Percentiles rank a stretch among this genome's conserved stretches.
Evolutionary conservation across 176 grass and related monocot species (phyloP).

Genomic region (Luzula sylvatica): DNA sequence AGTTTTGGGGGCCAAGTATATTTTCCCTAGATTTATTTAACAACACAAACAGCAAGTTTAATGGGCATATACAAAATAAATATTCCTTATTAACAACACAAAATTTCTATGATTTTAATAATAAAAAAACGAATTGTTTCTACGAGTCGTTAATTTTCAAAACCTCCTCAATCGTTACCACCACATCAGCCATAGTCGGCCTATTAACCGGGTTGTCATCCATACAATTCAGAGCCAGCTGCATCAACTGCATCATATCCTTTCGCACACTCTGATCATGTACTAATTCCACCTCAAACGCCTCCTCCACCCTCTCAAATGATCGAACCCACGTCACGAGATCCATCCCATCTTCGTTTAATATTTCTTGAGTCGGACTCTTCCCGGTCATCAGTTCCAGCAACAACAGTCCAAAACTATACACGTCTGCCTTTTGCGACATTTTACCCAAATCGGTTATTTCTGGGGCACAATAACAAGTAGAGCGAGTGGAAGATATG

Average conservation of each 20-base stretch:
- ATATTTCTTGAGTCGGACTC: slow-evolving; percentile 39
- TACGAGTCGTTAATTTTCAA: too few species aligned
- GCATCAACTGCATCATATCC: slow-evolving; percentile 55
- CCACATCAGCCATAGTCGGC: too few species aligned
- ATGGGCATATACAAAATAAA: too few species aligned
- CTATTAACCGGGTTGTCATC: too few species aligned
- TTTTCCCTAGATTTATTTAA: too few species aligned
- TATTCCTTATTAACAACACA: too few species aligned
- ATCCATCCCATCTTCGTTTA: slow-evolving; percentile 40
- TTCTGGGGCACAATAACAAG: slow-evolving; percentile 63
- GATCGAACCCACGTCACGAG: slow-evolving; percentile 71
- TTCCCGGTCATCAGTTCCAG: slow-evolving; percentile 84
- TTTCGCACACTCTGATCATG: slow-evolving; percentile 36
- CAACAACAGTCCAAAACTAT: slow-evolving; percentile 75
- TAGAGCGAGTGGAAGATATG: slow-evolving; percentile 23
- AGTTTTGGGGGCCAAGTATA: too few species aligned
- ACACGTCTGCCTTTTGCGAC: slow-evolving; percentile 71
- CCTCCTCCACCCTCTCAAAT: slow-evolving; percentile 38
- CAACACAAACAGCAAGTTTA: too few species aligned
- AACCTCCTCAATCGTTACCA: too few species aligned
- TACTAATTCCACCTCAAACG: slow-evolving; percentile 47
- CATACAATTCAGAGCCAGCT: slow-evolving; percentile 26
- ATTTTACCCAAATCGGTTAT: slow-evolving; percentile 43
- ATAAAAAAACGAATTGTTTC: too few species aligned
- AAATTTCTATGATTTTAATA: too few species aligned